Conservation (phyloP, 257 asterid species). For the Ilex asprella region DNA sequence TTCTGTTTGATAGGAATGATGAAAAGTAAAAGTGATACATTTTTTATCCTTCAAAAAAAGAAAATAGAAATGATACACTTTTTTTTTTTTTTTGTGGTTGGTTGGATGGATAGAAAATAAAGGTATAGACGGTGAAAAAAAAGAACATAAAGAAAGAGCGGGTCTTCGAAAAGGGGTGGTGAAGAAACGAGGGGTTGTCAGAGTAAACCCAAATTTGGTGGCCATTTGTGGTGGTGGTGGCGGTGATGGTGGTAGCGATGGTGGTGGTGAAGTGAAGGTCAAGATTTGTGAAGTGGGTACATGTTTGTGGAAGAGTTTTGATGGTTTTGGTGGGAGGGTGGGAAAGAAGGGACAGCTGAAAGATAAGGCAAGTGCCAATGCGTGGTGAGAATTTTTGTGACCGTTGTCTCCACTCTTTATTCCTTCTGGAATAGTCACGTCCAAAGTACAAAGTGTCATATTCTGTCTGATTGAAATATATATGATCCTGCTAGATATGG, state of each 20-base stretch:
- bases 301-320: conserved; percentile 31
- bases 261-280: conserved; percentile 14
- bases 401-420: conserved; percentile 5
- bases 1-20: no score
- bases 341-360: conserved; percentile 12
- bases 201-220: conserved; percentile 45
- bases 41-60: no score
- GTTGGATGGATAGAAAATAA: no score
- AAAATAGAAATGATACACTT: no score
- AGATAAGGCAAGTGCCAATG: conserved; percentile 62
- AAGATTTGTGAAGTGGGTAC: conserved; percentile 19
- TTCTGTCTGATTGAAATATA: no score
- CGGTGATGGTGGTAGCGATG: conserved; percentile 2
- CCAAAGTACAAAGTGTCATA: no score
- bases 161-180: conserved; percentile 48
- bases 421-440: no score
- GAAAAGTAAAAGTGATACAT: no score
- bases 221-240: conserved; percentile 51
- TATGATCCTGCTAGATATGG: no score
- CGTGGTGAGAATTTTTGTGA: conserved; percentile 59
- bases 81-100: no score
- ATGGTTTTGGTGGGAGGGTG: conserved; percentile 25
- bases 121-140: no score
- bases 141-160: conserved; percentile 20
- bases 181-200: conserved; percentile 37